These are phyloP conservation scores for Aspergillus asperescens DNA, from an alignment of 495 filamentous ascomycete genomes.

Conservation along the genomic window DNA sequence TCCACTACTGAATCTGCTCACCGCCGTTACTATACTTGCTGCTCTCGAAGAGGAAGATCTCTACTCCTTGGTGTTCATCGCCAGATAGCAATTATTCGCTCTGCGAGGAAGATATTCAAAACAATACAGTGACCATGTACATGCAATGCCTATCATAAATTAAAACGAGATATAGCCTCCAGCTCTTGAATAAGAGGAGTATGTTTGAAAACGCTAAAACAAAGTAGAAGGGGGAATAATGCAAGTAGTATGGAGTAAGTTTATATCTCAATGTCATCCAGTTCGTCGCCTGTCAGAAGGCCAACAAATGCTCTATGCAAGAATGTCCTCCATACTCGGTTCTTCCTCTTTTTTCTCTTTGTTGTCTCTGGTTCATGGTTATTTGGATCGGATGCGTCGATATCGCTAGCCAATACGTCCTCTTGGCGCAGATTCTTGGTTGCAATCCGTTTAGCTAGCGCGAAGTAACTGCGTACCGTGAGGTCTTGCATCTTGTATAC, in stretches of 20 bases:
- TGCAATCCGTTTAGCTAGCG: slow-evolving; percentile 74
- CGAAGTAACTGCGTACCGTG: slow-evolving; percentile 74
- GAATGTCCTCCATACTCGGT: slow-evolving; percentile 67
- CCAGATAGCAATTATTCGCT: too few species aligned
- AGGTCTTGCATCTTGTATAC: slow-evolving; percentile 74
- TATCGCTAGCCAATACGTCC: slow-evolving; percentile 1
- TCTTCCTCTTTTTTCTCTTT: slow-evolving; percentile 1
- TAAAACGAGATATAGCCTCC: too few species aligned
- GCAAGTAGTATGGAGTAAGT: not conserved
- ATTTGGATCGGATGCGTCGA: slow-evolving; percentile 16
- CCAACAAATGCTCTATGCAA: slow-evolving; percentile 74
- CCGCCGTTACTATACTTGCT: too few species aligned
- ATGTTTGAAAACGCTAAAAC: too few species aligned
- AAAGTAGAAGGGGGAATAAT: too few species aligned
- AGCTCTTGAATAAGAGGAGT: too few species aligned
- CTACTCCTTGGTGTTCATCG: too few species aligned
- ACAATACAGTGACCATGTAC: too few species aligned
- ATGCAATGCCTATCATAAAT: too few species aligned
- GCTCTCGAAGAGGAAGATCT: too few species aligned
- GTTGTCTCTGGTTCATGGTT: slow-evolving; percentile 13
- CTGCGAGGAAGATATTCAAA: too few species aligned
- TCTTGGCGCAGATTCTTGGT: slow-evolving; percentile 36
- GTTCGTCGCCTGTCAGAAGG: slow-evolving; percentile 40
- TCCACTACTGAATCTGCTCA: too few species aligned
- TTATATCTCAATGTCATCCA: slow-evolving; percentile 14